These are phyloP conservation scores for Trichoderma gamsii DNA, from an alignment of 495 filamentous ascomycete genomes.

Conservation along the genomic window DNA sequence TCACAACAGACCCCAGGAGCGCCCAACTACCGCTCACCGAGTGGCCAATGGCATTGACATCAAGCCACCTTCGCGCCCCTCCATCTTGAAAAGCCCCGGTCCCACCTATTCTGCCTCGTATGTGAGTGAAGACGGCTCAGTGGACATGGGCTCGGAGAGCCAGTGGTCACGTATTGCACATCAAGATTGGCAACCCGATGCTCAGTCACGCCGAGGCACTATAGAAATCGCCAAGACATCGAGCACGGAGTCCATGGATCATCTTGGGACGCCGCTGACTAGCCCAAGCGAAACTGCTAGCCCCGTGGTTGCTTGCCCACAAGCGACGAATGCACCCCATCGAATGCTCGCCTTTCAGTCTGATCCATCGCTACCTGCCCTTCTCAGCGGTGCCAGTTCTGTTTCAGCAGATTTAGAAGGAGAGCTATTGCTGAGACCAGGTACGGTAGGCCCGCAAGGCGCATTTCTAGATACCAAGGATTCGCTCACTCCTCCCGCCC, in stretches of 20 bases:
- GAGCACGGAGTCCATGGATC: constrained; percentile 32
- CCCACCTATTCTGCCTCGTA: not conserved
- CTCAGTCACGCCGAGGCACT: constrained; percentile 17
- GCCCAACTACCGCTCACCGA: constrained; percentile 37
- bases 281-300: constrained; percentile 49
- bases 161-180: not conserved
- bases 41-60: constrained; percentile 23
- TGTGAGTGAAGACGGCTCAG: constrained; percentile 1
- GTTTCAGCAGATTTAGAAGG: constrained; percentile 56
- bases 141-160: not conserved
- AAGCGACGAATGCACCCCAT: constrained; percentile 49
- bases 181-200: constrained; percentile 19
- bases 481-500: constrained; percentile 46
- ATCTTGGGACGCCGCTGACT: constrained; percentile 38
- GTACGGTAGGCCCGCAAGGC: constrained; percentile 30
- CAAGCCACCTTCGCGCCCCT: not conserved
- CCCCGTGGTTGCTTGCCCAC: constrained; percentile 49
- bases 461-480: constrained; percentile 44
- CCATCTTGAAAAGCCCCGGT: not conserved
- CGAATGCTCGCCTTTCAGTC: constrained; percentile 59
- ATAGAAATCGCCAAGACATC: constrained; percentile 21
- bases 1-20: constrained; percentile 34
- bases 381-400: constrained; percentile 77
- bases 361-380: constrained; percentile 69
- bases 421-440: constrained; percentile 47